Percentiles rank a stretch among this genome's conserved stretches.
These are phyloP conservation scores for Acorus gramineus DNA, from an alignment of 106 monocot genomes.

Conservation along the genomic window DNA sequence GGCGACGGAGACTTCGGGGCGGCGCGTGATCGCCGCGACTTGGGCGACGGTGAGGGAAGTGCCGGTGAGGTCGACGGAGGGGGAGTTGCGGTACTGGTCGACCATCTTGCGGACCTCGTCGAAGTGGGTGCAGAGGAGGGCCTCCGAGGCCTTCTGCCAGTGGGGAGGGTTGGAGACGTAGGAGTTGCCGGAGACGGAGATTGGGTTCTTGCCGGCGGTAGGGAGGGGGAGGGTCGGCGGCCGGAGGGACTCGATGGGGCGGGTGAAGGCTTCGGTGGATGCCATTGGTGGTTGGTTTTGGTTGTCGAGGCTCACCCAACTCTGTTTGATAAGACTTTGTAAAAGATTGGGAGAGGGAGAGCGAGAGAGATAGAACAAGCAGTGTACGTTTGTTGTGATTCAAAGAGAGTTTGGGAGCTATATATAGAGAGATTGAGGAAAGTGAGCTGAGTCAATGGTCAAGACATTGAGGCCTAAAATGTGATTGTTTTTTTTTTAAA, in stretches of 20 bases:
- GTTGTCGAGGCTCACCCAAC: slow-evolving; percentile 7
- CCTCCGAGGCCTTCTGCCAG: slow-evolving; percentile 29
- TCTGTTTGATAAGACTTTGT: background rate
- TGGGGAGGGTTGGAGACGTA: slow-evolving; percentile 17
- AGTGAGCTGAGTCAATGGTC: no score
- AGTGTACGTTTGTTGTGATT: no score
- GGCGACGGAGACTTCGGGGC: background rate
- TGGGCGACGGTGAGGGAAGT: slow-evolving; percentile 27
- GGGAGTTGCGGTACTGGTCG: slow-evolving; percentile 8
- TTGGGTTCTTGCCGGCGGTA: slow-evolving; percentile 15
- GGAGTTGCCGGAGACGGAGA: slow-evolving; percentile 13
- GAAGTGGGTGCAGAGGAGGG: slow-evolving; percentile 23
- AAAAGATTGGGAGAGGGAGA: background rate
- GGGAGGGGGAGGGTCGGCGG: slow-evolving; percentile 7
- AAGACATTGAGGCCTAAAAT: no score
- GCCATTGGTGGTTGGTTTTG: background rate
- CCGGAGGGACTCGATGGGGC: background rate
- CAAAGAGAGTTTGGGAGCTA: no score
- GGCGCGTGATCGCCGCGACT: slow-evolving; percentile 20
- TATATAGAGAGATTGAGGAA: no score
- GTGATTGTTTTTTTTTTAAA: no score
- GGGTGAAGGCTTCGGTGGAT: no score
- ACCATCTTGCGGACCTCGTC: slow-evolving; percentile 30
- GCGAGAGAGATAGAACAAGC: background rate
- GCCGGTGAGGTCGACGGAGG: slow-evolving; percentile 21